Base-by-base conservation (phyloP, 1,139 yeast genomes). In the Zygosaccharomyces sapae region DNA sequence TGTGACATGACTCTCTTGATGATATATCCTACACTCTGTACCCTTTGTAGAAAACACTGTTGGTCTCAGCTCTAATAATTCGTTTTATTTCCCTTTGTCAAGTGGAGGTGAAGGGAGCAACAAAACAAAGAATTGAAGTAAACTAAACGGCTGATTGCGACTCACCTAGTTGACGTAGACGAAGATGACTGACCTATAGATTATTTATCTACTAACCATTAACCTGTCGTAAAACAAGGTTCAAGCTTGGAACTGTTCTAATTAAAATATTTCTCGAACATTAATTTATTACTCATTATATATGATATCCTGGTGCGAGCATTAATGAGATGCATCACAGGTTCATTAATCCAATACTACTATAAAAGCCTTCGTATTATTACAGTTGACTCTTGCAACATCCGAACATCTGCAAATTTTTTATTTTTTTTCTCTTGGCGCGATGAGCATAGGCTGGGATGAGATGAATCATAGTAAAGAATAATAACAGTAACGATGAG, bases 1-100 rank as follows among this genome's bases (percentile, higher is more conserved):
- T 79, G 69, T 68, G 70, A 58, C 71, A 68, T 68, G 34, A 16
- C 10, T 35, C 25, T 38, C 41, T 18, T 38, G 7, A 7, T 22
- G 3, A 1, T 31, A 3, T 18, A 7, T 31, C 3, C 9, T 13
- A 29, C n/a, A 9, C n/a, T 38, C 18, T 24, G n/a, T 13, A 13
- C 24, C 18, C n/a, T 27, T 16, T 13, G 13, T 29, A 10, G 33
- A 10, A 29, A 18, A n/a, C 33, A 38, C 3, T 38, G 29, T 19
- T 16, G 19, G 34, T 13, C 19, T n/a, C 4, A 4, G 9, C 9
- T 36, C 20, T 25, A 33, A 27, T 31, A 31, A 1, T 31, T 13
- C 5, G 33, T 24, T 3, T 8, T 8, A 24, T 8, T 24, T 24
- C 27, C 3, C 20, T 36, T n/a, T 16, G 8, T 22, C 33, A 38